A percentile compares a stretch with the other conserved stretches of the same genome.
Evolutionary conservation across 2,329 filamentous ascomycete genomes (phyloP).

Genomic region (Tolypocladium tundrense): DNA sequence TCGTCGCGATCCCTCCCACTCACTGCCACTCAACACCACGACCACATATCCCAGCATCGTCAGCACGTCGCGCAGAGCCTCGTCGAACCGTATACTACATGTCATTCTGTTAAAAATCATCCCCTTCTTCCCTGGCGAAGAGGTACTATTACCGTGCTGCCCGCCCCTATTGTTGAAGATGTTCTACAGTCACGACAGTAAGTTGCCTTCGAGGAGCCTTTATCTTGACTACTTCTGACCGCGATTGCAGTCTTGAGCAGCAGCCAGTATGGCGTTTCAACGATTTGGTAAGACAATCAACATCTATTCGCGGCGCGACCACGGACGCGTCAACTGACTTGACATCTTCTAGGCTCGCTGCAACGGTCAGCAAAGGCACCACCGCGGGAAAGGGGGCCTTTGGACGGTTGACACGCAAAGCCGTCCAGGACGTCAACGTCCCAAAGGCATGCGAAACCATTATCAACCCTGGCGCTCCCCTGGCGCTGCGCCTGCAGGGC

Average conservation of each 20-base stretch:
- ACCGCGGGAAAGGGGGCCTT: slow-evolving; percentile 64
- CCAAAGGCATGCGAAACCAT: slow-evolving; percentile 84
- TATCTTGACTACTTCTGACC: slow-evolving; percentile 11
- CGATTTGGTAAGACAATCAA: slow-evolving; percentile 62
- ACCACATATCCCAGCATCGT: not conserved
- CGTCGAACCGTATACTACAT: not conserved
- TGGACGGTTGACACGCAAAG: slow-evolving; percentile 70
- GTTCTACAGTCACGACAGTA: slow-evolving; percentile 96
- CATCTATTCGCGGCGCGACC: not conserved
- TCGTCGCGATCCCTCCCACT: not conserved
- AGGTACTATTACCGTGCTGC: not conserved
- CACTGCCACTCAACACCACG: not conserved
- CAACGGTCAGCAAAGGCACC: slow-evolving; percentile 68
- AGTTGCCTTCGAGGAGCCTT: slow-evolving; percentile 14
- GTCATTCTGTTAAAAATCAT: not conserved
- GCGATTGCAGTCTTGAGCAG: slow-evolving; percentile 60
- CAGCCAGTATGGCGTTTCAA: slow-evolving; percentile 83
- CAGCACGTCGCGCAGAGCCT: not conserved
- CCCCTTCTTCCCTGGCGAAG: not conserved
- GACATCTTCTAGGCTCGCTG: slow-evolving; percentile 64
- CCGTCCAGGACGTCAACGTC: slow-evolving; percentile 81
- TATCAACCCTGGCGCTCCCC: slow-evolving; percentile 66
- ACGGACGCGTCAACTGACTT: not conserved
- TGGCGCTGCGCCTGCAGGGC: slow-evolving; percentile 82
- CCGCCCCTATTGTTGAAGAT: slow-evolving; percentile 34